Base-by-base conservation (phyloP, 371 early-diverging fungal genomes). In the Mucor plumbeus region DNA sequence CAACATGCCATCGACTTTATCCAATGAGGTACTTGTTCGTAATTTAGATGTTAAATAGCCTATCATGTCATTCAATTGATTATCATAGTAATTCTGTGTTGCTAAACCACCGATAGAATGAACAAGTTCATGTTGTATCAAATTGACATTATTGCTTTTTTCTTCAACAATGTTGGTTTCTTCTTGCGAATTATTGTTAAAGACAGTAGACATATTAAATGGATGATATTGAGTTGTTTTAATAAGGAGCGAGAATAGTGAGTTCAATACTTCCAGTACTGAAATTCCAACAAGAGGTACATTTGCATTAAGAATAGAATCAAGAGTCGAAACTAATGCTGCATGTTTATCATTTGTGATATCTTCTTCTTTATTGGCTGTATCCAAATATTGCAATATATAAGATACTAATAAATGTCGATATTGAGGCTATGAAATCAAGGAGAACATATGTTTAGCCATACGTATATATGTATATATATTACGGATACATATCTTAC, bases 1-100 rank as follows among this genome's bases (percentile, higher is more conserved):
- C 0, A 85, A 73, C 31, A 86, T 70, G 9, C 72, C 75, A 5
- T 88, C 88, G 0, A 85, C 74, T 11, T 77, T 68, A 26, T 81
- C 79, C 7, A 85, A 69, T 0, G 77, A 61, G 0, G 81, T 77
- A 26, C 77, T 78, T 7, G 87, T 64, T 40, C 85, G 72, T 17
- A 92, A 65, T 61, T 91, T 88, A 61, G 90, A 86, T 41, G 91
- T 81, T 4, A 97, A 73, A 67, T 90, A 92, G 0, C 87, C 83
- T 5, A 92, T 75, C 67, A 97, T 91, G 67, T 97, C 95, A 43
- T 87, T 88, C 11, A 92, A 75, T 75, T 96, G 97, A 65, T 91
- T 91, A 8, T 89, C 85, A 73, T 97, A 97, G 60, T 93, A 93
- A 13, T 90, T 85, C 58, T 93, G 91, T 11, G 85, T 86, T 7